Evolutionary conservation across 345 rosid genomes (phyloP).

Genomic region (Kandelia obovata): DNA sequence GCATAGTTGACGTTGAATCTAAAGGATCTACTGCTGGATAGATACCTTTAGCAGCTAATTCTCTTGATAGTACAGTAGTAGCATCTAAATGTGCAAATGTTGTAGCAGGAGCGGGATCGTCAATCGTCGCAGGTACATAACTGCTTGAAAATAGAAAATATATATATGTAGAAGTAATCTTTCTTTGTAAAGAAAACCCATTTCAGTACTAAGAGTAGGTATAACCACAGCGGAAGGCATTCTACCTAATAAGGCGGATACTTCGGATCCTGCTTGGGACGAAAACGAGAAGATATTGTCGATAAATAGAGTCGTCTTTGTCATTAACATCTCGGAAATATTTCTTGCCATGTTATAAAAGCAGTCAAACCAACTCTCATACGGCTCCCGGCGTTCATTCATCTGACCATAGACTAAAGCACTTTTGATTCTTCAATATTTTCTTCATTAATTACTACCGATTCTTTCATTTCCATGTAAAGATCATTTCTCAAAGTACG

Average conservation of each 20-base stretch:
- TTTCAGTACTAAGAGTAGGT: neutral
- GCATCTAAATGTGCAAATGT: too few species aligned
- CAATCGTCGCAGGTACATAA: too few species aligned
- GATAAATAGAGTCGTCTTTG: slow-evolving; percentile 12
- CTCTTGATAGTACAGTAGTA: neutral
- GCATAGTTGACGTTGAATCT: slow-evolving; percentile 2
- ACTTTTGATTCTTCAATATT: slow-evolving; percentile 6
- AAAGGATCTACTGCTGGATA: slow-evolving; percentile 1
- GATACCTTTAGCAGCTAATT: neutral
- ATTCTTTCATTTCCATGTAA: slow-evolving; percentile 5
- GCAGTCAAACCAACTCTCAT: neutral
- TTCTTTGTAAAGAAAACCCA: neutral
- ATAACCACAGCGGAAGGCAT: neutral
- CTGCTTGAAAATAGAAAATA: too few species aligned
- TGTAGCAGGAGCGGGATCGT: neutral
- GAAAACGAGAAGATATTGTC: slow-evolving; percentile 14
- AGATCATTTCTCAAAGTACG: neutral
- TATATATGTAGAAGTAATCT: neutral
- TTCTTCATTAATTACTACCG: slow-evolving; percentile 7
- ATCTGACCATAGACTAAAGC: neutral
- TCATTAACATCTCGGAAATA: slow-evolving; percentile 11
- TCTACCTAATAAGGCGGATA: slow-evolving; percentile 14
- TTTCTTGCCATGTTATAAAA: too few species aligned
- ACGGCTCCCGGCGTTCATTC: neutral
- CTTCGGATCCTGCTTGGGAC: slow-evolving; percentile 11